Evolutionary conservation across 1,284 basidiomycete species (phyloP).

Genomic region (Ustilago tritici): DNA sequence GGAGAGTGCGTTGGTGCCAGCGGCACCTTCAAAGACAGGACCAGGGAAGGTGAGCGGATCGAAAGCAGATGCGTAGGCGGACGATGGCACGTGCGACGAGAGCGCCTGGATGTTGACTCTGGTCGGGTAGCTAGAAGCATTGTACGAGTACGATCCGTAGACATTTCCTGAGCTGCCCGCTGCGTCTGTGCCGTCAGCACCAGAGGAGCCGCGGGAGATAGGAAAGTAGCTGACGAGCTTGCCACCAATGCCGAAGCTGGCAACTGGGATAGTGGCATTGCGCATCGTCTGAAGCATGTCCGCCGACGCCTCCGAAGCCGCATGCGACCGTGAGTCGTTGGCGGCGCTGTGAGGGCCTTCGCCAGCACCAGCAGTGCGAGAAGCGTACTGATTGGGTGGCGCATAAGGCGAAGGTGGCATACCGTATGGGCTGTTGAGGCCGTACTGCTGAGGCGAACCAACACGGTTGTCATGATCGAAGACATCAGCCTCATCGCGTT

Average conservation of each 20-base stretch:
- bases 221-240: conserved; percentile 65
- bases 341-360: conserved; percentile 19
- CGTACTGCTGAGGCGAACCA: conserved; percentile 30
- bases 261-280: conserved; percentile 58
- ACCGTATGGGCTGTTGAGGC: conserved; percentile 17
- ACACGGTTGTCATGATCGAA: conserved; percentile 21
- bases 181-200: conserved; percentile 11
- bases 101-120: conserved; percentile 50
- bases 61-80: conserved; percentile 58
- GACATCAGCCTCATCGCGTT: conserved; percentile 15
- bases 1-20: conserved; percentile 50
- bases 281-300: conserved; percentile 60
- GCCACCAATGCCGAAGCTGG: conserved; percentile 65
- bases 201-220: conserved; percentile 20
- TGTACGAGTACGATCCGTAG: conserved; percentile 52
- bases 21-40: conserved; percentile 60
- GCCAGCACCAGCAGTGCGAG: conserved; percentile 17
- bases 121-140: conserved; percentile 38
- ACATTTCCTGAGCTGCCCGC: conserved; percentile 6
- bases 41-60: conserved; percentile 64
- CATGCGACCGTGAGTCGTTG: conserved; percentile 24
- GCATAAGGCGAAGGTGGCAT: conserved; percentile 34
- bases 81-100: conserved; percentile 51
- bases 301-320: conserved; percentile 24
- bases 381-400: conserved; percentile 31